Percentiles rank a stretch among this genome's conserved stretches.
Conservation (phyloP, 176 grass and related monocot species). For the Ensete glaucum region DNA sequence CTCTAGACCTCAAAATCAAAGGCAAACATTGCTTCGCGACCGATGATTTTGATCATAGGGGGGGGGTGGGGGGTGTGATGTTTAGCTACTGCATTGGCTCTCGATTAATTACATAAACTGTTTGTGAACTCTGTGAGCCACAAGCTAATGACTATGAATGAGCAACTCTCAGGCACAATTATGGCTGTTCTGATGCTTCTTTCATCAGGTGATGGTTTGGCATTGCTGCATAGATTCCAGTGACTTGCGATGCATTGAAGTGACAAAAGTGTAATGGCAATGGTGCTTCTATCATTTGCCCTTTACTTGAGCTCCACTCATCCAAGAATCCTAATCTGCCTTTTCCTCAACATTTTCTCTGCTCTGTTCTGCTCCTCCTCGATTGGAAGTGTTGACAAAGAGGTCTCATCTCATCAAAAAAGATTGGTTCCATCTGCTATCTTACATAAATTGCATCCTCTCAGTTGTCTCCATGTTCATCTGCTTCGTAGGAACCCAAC, state of each 20-base stretch:
- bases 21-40: not conserved
- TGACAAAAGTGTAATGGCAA: not conserved
- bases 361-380: not conserved
- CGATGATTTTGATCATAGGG: not conserved
- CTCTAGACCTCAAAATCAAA: not conserved
- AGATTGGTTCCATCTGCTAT: no score
- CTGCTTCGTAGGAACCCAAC: no score
- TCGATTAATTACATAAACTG: no score
- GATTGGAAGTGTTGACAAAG: not conserved
- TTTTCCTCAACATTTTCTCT: not conserved
- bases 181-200: not conserved
- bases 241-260: not conserved
- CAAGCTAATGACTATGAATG: not conserved
- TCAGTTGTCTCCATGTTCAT: no score
- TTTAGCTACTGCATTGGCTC: no score
- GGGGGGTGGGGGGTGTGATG: no score
- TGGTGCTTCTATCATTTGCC: not conserved
- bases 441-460: no score
- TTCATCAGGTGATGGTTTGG: not conserved
- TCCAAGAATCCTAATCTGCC: not conserved
- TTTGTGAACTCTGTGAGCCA: not conserved
- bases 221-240: not conserved
- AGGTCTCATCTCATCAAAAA: no score
- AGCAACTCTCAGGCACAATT: not conserved
- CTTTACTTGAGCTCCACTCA: conserved; percentile 1